phyloP scores from a whole-genome alignment of 2,329 filamentous ascomycete species.

The Aureobasidium musti region DNA sequence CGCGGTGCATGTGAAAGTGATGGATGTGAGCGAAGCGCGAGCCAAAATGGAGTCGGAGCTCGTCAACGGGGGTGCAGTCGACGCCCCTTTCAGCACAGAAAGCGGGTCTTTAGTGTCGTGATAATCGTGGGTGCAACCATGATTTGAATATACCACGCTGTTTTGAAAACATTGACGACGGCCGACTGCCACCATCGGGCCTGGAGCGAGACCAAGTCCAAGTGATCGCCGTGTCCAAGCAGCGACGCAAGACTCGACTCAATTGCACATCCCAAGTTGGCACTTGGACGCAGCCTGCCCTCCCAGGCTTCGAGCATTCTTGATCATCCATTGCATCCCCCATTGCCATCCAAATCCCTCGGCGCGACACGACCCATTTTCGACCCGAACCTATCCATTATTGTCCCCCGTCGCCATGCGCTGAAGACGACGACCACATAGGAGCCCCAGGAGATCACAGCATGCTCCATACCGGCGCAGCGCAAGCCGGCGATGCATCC shows the following conservation, averaged over 20 bases:
- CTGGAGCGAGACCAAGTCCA: neutral
- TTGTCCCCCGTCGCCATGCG: slow-evolving; percentile 10
- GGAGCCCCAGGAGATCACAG: slow-evolving; percentile 13
- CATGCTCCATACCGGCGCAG: slow-evolving; percentile 15
- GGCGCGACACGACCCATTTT: neutral
- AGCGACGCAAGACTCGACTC: neutral
- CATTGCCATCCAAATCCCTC: neutral
- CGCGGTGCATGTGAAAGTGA: slow-evolving; percentile 18
- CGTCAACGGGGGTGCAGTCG: slow-evolving; percentile 18
- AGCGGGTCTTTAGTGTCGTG: slow-evolving; percentile 11
- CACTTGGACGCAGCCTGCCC: neutral
- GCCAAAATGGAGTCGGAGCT: too few relatives aligned
- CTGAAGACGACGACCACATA: neutral
- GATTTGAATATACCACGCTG: neutral
- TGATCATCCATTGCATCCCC: neutral
- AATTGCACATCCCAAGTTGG: neutral
- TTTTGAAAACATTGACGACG: slow-evolving; percentile 5
- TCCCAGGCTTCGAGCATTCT: slow-evolving; percentile 1
- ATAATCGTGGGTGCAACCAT: neutral
- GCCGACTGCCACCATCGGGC: neutral
- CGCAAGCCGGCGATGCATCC: slow-evolving; percentile 14
- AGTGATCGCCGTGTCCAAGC: neutral
- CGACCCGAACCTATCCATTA: neutral
- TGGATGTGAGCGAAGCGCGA: too few relatives aligned
- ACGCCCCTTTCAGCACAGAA: slow-evolving; percentile 18